Percentiles rank a stretch among this genome's conserved stretches.
phyloP scores from a whole-genome alignment of 2,329 filamentous ascomycete genomes.

The Shiraia sp. region DNA sequence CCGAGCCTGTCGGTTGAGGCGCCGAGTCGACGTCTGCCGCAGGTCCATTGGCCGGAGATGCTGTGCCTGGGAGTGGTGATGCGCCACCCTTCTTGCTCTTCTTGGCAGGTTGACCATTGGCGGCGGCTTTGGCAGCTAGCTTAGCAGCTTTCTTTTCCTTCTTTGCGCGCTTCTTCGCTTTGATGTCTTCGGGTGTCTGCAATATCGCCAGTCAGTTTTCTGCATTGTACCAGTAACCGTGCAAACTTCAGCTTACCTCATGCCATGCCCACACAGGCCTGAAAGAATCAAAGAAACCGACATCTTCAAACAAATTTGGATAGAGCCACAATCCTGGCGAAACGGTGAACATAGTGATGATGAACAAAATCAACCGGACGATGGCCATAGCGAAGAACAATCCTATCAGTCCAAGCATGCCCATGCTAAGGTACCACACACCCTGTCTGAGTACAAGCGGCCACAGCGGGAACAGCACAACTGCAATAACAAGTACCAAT shows the following conservation, averaged over 20 bases:
- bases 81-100: slow-evolving; percentile 42
- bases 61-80: slow-evolving; percentile 22
- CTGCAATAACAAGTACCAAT: slow-evolving; percentile 78
- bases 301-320: slow-evolving; percentile 97
- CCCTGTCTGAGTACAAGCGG: slow-evolving; percentile 86
- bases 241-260: no score
- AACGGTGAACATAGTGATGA: slow-evolving; percentile 81
- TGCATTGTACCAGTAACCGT: background rate
- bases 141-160: slow-evolving; percentile 43
- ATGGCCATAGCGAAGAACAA: slow-evolving; percentile 98
- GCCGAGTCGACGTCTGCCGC: slow-evolving; percentile 27
- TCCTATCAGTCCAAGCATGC: slow-evolving; percentile 83
- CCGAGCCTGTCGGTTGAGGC: slow-evolving; percentile 34
- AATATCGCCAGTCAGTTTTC: slow-evolving; percentile 1
- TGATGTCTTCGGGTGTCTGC: slow-evolving; percentile 48
- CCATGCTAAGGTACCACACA: slow-evolving; percentile 97
- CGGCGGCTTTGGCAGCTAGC: slow-evolving; percentile 32
- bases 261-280: slow-evolving; percentile 97
- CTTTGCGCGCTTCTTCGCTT: slow-evolving; percentile 50
- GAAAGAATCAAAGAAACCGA: slow-evolving; percentile 98
- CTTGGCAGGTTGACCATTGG: slow-evolving; percentile 34
- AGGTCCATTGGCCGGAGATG: slow-evolving; percentile 9
- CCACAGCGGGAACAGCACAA: slow-evolving; percentile 97
- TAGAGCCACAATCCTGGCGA: slow-evolving; percentile 96
- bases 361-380: slow-evolving; percentile 92